Percentiles rank a stretch among this genome's conserved stretches.
Conservation (phyloP, 2,329 filamentous ascomycete genomes). For the Trichoderma arundinaceum region DNA sequence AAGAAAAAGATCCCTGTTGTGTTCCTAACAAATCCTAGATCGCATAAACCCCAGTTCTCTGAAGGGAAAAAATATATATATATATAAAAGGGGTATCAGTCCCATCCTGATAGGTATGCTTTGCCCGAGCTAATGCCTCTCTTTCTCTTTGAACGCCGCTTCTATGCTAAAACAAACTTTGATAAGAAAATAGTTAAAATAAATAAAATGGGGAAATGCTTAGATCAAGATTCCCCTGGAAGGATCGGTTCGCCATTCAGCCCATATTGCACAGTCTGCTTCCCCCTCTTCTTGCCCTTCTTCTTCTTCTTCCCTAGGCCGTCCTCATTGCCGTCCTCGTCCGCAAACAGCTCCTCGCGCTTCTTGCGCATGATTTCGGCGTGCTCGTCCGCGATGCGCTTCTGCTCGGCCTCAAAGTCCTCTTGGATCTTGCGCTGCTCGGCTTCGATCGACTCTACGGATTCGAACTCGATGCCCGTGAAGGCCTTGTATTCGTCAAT, state of each 20-base stretch:
- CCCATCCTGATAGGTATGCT: background rate
- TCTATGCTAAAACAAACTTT: constrained; percentile 20
- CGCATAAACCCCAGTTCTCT: background rate
- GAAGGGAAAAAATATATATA: background rate
- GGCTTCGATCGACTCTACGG: constrained; percentile 60
- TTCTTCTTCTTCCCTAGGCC: constrained; percentile 43
- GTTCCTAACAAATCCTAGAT: constrained; percentile 2
- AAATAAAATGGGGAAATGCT: background rate
- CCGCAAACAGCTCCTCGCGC: constrained; percentile 56
- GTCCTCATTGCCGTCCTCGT: constrained; percentile 42
- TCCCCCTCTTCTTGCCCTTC: constrained; percentile 42
- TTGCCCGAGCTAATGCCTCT: constrained; percentile 21
- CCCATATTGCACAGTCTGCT: constrained; percentile 45
- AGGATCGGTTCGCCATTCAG: constrained; percentile 47
- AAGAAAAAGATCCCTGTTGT: background rate
- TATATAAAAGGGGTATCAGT: constrained; percentile 28
- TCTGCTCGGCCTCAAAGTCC: constrained; percentile 53
- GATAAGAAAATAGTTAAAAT: background rate
- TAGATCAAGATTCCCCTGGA: constrained; percentile 35
- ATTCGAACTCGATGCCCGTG: constrained; percentile 59
- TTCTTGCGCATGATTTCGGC: constrained; percentile 55
- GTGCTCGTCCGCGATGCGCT: constrained; percentile 52
- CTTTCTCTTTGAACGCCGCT: constrained; percentile 14
- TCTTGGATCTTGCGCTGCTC: constrained; percentile 57
- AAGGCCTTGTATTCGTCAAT: constrained; percentile 65